Evolutionary conservation across 352 stramenopile genomes (phyloP).

Genomic region (Blastocystis sp.): DNA sequence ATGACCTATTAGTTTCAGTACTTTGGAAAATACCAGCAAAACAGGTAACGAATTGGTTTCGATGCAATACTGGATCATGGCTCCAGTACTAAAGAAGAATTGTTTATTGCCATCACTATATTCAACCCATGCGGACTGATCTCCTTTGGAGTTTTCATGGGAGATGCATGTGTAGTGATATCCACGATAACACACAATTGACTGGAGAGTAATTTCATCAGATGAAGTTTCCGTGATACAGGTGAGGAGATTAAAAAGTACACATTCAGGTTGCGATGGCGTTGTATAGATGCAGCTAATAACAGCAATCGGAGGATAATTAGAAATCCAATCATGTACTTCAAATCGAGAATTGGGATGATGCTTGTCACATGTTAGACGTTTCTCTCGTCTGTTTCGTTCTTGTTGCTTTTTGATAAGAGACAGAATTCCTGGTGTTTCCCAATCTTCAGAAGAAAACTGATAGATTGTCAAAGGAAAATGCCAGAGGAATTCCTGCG

Average conservation of each 20-base stretch:
- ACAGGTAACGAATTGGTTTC: background rate
- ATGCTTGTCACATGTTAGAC: background rate
- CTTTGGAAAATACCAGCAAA: conserved; percentile 25
- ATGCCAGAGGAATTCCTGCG: conserved; percentile 6
- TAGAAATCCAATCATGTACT: background rate
- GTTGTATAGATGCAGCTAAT: conserved; percentile 6
- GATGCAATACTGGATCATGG: conserved; percentile 32
- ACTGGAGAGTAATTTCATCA: background rate
- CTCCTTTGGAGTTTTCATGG: background rate
- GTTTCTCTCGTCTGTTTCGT: background rate
- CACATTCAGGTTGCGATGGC: background rate
- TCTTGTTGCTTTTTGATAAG: background rate
- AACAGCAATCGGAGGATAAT: background rate
- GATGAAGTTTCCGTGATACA: background rate
- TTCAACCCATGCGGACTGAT: conserved; percentile 15
- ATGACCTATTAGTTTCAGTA: background rate
- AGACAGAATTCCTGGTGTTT: background rate
- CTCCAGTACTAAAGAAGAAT: background rate
- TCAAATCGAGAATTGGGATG: background rate
- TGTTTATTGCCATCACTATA: conserved; percentile 8
- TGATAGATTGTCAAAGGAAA: conserved; percentile 25
- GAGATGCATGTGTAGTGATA: conserved; percentile 26
- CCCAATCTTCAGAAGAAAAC: background rate
- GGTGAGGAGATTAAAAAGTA: background rate
- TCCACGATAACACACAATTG: conserved; percentile 24